These are phyloP conservation scores for Serendipita sp. DNA, from an alignment of 768 basidiomycete genomes.

Conservation along the genomic window DNA sequence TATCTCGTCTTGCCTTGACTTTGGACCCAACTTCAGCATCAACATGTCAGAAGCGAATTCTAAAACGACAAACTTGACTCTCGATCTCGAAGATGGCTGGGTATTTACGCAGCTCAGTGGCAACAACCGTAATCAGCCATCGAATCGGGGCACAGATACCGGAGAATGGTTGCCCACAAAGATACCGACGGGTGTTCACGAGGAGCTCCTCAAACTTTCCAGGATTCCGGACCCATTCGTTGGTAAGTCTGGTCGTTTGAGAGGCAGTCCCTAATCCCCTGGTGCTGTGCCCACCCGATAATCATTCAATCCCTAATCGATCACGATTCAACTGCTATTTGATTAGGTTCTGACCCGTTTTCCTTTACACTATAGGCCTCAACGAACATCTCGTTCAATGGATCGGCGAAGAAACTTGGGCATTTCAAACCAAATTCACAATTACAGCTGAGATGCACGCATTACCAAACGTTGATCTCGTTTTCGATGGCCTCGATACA, in stretches of 20 bases:
- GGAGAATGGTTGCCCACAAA: conserved; percentile 50
- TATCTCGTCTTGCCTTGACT: no score
- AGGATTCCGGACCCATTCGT: conserved; percentile 62
- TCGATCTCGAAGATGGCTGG: conserved; percentile 35
- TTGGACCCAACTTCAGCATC: no score
- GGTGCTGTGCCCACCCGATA: background rate
- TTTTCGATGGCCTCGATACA: conserved; percentile 87
- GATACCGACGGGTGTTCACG: conserved; percentile 78
- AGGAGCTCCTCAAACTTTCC: conserved; percentile 56
- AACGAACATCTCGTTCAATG: conserved; percentile 89
- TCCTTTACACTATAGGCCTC: conserved; percentile 39
- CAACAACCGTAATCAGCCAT: background rate
- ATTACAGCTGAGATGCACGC: conserved; percentile 32
- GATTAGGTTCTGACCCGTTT: background rate
- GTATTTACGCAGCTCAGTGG: conserved; percentile 50
- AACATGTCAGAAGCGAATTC: no score
- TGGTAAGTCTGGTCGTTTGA: conserved; percentile 25
- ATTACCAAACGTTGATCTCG: conserved; percentile 43
- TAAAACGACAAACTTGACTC: background rate
- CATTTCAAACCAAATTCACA: conserved; percentile 52
- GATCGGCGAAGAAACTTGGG: conserved; percentile 80
- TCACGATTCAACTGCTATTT: background rate
- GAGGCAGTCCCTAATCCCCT: background rate
- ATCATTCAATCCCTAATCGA: background rate
- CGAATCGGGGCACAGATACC: conserved; percentile 35